These are phyloP conservation scores for Aspergillus awamori DNA, from an alignment of 2,329 filamentous ascomycete species.

Conservation along the genomic window DNA sequence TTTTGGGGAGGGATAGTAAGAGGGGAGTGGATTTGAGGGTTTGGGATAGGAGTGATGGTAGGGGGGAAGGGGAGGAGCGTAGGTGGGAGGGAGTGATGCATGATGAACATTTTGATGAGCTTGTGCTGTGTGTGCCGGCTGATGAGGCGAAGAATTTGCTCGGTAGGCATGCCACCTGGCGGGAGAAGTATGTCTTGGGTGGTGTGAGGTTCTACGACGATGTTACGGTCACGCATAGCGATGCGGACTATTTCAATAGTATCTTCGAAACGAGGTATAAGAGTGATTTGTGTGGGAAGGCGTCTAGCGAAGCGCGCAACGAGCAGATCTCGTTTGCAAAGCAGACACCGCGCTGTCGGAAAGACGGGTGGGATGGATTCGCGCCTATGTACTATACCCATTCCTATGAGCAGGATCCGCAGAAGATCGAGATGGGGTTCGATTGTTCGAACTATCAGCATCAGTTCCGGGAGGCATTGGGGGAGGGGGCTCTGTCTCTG, in stretches of 20 bases:
- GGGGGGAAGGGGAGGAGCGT: background rate
- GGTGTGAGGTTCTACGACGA: constrained; percentile 67
- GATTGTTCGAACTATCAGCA: constrained; percentile 76
- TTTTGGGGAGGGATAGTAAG: constrained; percentile 54
- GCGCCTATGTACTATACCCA: constrained; percentile 65
- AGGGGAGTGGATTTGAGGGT: constrained; percentile 52
- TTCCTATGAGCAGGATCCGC: constrained; percentile 55
- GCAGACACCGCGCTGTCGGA: constrained; percentile 38
- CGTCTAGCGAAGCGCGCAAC: constrained; percentile 45
- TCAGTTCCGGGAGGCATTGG: constrained; percentile 60
- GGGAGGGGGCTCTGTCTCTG: constrained; percentile 27
- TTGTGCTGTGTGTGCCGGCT: constrained; percentile 60
- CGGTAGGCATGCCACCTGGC: constrained; percentile 55
- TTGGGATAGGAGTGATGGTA: constrained; percentile 3
- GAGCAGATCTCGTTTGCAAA: constrained; percentile 53
- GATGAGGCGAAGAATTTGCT: constrained; percentile 60
- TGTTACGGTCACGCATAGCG: constrained; percentile 64
- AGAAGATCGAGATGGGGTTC: constrained; percentile 66
- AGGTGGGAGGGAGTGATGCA: constrained; percentile 40
- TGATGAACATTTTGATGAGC: constrained; percentile 55
- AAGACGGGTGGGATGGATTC: constrained; percentile 48
- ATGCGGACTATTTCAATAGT: constrained; percentile 59
- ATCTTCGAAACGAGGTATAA: constrained; percentile 61
- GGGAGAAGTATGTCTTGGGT: constrained; percentile 71
- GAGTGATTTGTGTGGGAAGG: constrained; percentile 53